These are phyloP conservation scores for Marasmius sp. DNA, from an alignment of 1,284 basidiomycete genomes.

Conservation along the genomic window DNA sequence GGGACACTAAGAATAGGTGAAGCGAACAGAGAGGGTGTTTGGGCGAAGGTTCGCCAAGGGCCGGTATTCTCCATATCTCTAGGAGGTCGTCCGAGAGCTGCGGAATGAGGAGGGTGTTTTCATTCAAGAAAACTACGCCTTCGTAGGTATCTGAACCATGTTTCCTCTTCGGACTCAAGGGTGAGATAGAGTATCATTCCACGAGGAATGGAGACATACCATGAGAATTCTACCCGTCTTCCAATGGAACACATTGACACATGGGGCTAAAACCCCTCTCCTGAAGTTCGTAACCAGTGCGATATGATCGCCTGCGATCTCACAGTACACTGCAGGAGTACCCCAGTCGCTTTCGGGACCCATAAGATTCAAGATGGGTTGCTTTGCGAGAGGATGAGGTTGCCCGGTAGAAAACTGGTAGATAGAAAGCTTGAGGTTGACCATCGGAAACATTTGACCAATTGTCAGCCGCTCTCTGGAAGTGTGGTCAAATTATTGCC, in stretches of 20 bases:
- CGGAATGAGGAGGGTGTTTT: conserved; percentile 39
- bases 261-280: conserved; percentile 22
- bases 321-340: conserved; percentile 39
- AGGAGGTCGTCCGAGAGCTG: conserved; percentile 33
- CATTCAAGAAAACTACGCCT: conserved; percentile 40
- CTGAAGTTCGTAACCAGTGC: conserved; percentile 38
- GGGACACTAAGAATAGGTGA: conserved; percentile 34
- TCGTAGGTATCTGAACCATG: conserved; percentile 33
- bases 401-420: conserved; percentile 41
- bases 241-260: conserved; percentile 43
- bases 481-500: not conserved
- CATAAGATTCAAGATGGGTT: conserved; percentile 30
- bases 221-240: conserved; percentile 34
- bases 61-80: conserved; percentile 39
- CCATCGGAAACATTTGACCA: not conserved
- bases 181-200: not conserved
- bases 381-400: conserved; percentile 39
- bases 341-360: conserved; percentile 19
- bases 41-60: conserved; percentile 9
- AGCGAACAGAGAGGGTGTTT: conserved; percentile 27
- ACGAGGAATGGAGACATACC: conserved; percentile 25
- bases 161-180: conserved; percentile 20
- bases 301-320: conserved; percentile 47
- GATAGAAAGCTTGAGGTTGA: conserved; percentile 28
- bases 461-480: not conserved